Percentiles rank a stretch among this genome's conserved stretches.
Conservation (phyloP, 768 basidiomycete genomes). For the Nevesoporus exiguus region DNA sequence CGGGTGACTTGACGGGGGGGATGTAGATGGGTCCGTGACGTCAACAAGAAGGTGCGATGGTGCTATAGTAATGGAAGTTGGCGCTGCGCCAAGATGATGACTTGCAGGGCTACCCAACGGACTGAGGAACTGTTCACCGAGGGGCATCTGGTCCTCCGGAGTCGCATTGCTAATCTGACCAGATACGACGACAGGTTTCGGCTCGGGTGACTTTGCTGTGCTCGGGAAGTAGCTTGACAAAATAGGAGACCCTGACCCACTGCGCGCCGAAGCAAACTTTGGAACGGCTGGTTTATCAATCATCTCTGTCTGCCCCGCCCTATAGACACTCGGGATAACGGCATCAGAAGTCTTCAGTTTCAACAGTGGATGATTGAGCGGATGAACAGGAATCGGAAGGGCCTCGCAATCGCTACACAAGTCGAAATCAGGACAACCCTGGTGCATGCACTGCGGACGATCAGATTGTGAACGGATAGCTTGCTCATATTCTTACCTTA, state of each 20-base stretch:
- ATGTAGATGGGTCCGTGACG: slow-evolving; percentile 1
- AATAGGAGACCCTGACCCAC: background rate
- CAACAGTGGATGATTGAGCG: slow-evolving; percentile 63
- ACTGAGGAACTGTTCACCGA: slow-evolving; percentile 25
- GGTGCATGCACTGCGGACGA: slow-evolving; percentile 68
- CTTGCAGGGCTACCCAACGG: slow-evolving; percentile 19
- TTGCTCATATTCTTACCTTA: slow-evolving; percentile 47
- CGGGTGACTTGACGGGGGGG: slow-evolving; percentile 9
- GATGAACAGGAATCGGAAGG: slow-evolving; percentile 73
- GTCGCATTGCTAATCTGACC: background rate
- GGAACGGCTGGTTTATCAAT: background rate
- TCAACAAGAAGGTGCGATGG: slow-evolving; percentile 11
- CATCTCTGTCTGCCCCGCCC: slow-evolving; percentile 19
- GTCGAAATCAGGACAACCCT: slow-evolving; percentile 75
- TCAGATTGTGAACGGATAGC: background rate
- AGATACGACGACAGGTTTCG: background rate
- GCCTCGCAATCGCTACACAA: slow-evolving; percentile 79
- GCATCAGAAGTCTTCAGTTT: slow-evolving; percentile 62
- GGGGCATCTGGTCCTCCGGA: slow-evolving; percentile 1
- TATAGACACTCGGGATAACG: slow-evolving; percentile 43
- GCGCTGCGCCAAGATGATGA: background rate
- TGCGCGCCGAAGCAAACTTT: background rate
- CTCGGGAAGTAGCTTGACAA: background rate
- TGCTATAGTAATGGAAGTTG: background rate
- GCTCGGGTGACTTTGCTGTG: background rate